A percentile compares a stretch with the other conserved stretches of the same genome.
These are phyloP conservation scores for Fusarium caatingaense DNA, from an alignment of 2,329 filamentous ascomycete genomes.

Conservation along the genomic window DNA sequence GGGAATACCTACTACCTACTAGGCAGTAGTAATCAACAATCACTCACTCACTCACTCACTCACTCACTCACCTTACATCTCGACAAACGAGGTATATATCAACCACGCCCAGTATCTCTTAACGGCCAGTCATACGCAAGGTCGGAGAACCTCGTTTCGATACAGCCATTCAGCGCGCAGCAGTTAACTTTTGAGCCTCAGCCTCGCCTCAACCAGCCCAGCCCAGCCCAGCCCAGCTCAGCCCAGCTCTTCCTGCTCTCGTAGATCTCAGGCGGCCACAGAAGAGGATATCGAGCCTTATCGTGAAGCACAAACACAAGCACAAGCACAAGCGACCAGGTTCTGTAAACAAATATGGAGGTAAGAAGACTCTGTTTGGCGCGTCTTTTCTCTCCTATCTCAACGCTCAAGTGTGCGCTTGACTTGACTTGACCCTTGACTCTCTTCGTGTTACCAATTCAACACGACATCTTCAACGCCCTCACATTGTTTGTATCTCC, in stretches of 20 bases:
- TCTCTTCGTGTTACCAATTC: constrained; percentile 28
- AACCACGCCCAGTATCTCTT: neutral
- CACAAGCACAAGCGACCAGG: neutral
- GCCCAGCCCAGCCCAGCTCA: constrained; percentile 9
- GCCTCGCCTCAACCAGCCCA: constrained; percentile 15
- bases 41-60: neutral
- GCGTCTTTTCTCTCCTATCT: constrained; percentile 3
- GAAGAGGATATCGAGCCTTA: neutral
- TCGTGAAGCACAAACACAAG: constrained; percentile 7
- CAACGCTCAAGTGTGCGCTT: constrained; percentile 21
- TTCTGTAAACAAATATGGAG: constrained; percentile 29
- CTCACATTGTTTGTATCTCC: constrained; percentile 21
- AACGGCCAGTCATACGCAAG: constrained; percentile 5
- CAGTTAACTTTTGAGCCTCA: constrained; percentile 29
- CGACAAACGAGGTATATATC: constrained; percentile 5
- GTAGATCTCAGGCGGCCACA: neutral
- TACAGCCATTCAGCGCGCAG: constrained; percentile 19
- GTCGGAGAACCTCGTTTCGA: constrained; percentile 3
- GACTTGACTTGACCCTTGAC: neutral
- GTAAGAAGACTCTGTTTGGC: constrained; percentile 28
- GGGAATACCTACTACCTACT: neutral
- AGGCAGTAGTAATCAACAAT: neutral
- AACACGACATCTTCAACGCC: constrained; percentile 2
- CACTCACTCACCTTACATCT: constrained; percentile 4
- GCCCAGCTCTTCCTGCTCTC: neutral